Evolutionary conservation across 768 basidiomycete species (phyloP), one percentile per base, ranked within the genome.

Genomic region (Zangia roseola): DNA sequence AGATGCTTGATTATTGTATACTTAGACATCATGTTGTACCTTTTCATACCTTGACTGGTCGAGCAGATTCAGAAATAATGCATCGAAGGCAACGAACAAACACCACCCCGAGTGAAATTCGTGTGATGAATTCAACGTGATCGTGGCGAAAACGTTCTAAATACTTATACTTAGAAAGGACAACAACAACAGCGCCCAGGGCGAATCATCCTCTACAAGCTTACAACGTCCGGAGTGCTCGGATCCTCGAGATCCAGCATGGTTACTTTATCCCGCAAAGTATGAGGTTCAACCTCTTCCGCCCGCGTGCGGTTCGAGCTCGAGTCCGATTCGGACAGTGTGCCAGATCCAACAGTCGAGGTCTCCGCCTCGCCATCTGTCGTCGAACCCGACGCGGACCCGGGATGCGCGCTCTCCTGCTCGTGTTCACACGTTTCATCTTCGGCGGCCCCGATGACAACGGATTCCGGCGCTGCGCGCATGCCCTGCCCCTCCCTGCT

Each of bases 241-340:
- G 47, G 37, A 62, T 60, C 62, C 37, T 67, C 65, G 26, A 60
- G 65, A 65, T 58, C 58, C 33, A 55, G 37, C 36, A 57, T 48
- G 28, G 37, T 44, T 43, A 57, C 54, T 58, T 65, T 65, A 45
- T 62, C 60, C 65, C 33, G 60, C 41, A 62, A 60, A 53, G 53
- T 45, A 38, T 42, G 56, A 57, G 52, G 52, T 21, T 62, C 58
- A 43, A 54, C 60, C 50, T 62, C 65, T 43, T 57, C 65, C 26
- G 49, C 38, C 35, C 40, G 50, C 30, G 65, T 65, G 23, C 58
- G 56, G 31, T 68, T 68, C 25, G 68, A 68, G 33, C 51, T 55
- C 35, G 55, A 55, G 43, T 68, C 66, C 2, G 66, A 31, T 16
- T 31, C 31, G 31, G 31, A 55, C 37, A 62, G 19, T 17, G 68